Percentiles rank a stretch among this genome's conserved stretches.
phyloP scores from a whole-genome alignment of 2,329 filamentous ascomycete species.

The Alternaria dauci region DNA sequence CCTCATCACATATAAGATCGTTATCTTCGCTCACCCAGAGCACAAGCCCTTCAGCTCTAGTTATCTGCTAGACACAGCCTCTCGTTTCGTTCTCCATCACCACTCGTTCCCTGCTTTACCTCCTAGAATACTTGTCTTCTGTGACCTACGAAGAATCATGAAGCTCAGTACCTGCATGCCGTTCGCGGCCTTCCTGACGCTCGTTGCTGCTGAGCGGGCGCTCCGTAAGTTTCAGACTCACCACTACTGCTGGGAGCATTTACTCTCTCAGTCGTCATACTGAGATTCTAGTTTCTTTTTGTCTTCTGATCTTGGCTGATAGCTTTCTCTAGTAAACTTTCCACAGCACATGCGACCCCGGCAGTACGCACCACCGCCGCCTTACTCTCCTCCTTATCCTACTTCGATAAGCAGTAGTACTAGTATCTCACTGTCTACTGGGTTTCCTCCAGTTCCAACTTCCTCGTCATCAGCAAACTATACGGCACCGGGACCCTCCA shows the following conservation, averaged over 20 bases:
- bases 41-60: conserved; percentile 13
- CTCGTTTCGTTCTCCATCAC: conserved; percentile 25
- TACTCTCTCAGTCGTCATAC: neutral
- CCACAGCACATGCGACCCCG: conserved; percentile 28
- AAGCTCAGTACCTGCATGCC: conserved; percentile 27
- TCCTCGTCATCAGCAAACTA: conserved; percentile 10
- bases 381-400: conserved; percentile 20
- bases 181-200: conserved; percentile 18
- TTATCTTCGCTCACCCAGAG: neutral
- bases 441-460: neutral
- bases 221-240: conserved; percentile 22
- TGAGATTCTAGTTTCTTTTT: neutral
- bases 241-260: neutral
- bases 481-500: conserved; percentile 3
- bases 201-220: conserved; percentile 23
- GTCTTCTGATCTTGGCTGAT: neutral
- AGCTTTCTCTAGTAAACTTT: conserved; percentile 19
- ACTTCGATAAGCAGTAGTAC: conserved; percentile 16
- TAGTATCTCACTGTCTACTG: conserved; percentile 15
- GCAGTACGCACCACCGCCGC: conserved; percentile 29
- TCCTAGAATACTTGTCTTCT: neutral
- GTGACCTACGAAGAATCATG: conserved; percentile 23
- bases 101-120: conserved; percentile 2
- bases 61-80: conserved; percentile 21
- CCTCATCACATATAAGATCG: conserved; percentile 26